Evolutionary conservation across 345 rosid genomes (phyloP).

Genomic region (Streptanthus diversifolius): DNA sequence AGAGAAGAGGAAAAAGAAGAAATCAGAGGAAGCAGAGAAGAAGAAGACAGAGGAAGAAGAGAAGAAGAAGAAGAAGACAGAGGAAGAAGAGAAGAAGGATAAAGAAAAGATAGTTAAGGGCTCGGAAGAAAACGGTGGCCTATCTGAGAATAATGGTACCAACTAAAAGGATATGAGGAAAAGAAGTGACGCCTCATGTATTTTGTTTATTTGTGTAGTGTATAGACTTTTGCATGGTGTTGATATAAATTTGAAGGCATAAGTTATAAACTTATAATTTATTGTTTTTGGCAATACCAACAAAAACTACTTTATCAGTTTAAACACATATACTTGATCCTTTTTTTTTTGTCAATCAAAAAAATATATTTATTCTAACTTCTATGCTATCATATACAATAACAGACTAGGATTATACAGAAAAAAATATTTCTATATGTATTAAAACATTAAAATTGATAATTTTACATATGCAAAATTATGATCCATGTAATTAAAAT

Average conservation of each 20-base stretch:
- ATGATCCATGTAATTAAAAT: too few species aligned
- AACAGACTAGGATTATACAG: too few species aligned
- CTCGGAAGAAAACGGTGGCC: neutral
- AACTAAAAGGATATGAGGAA: neutral
- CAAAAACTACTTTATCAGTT: too few species aligned
- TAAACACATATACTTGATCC: too few species aligned
- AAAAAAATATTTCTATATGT: too few species aligned
- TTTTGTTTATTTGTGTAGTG: neutral
- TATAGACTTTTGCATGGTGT: neutral
- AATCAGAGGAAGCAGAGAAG: conserved; percentile 2
- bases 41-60: conserved; percentile 5
- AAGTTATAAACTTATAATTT: neutral
- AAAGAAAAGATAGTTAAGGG: neutral
- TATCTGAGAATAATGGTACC: neutral
- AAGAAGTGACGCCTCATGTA: neutral
- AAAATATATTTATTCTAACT: too few species aligned
- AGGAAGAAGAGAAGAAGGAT: conserved; percentile 8
- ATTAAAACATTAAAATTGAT: too few species aligned
- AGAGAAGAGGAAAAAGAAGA: conserved; percentile 2
- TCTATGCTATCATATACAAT: too few species aligned
- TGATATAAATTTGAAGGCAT: neutral
- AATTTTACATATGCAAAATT: too few species aligned
- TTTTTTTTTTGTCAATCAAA: too few species aligned
- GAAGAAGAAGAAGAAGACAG: neutral
- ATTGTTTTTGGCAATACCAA: neutral